Evolutionary conservation across 768 basidiomycete genomes (phyloP), one percentile per base, ranked within the genome.

Genomic region (Rhizopogon vinicolor): DNA sequence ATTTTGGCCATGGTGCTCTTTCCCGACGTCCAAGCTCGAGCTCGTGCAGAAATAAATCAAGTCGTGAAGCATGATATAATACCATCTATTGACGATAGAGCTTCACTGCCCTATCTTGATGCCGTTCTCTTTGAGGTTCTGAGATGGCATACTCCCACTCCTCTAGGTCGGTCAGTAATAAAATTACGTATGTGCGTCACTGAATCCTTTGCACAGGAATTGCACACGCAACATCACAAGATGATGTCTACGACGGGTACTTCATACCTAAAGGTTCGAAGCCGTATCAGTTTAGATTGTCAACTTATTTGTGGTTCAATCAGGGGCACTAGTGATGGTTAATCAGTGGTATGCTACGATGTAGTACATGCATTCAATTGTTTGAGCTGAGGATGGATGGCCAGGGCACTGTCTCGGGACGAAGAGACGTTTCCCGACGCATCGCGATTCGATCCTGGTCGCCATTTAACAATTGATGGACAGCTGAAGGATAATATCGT

Each of bases 181-280:
- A 39, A 14, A 16, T 6, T 39, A 5, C 13, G 13, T 14, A 5
- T 14, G 5, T 39, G 13, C 14, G 5, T 39, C 8, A 3, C 37
- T 39, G 37, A 39, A 31, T 12, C 13, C 14, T 12, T 39, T 16
- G 37, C 37, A 39, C 37, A 39, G 37, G 37, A 39, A 39, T 39
- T 13, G 37, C 37, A 6, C 13, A 16, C 6, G 37, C 37, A 5
- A 14, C 37, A 39, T 39, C 14, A 39, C 13, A 85, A 63, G 85
- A 88, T 60, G 85, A 89, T 62, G 67, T 83, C 41, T 87, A 86
- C 63, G 67, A 75, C n/a, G 82, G 78, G n/a, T 75, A 76, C 72
- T 74, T 75, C 53, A 79, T 87, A 48, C 84, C 85, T 37, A 82
- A 84, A 63, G 86, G 86, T 13, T 78, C 85, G 37, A 39, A 13